phyloP scores from a whole-genome alignment of 305 asterid genomes.

The Fraxinus sp. region DNA sequence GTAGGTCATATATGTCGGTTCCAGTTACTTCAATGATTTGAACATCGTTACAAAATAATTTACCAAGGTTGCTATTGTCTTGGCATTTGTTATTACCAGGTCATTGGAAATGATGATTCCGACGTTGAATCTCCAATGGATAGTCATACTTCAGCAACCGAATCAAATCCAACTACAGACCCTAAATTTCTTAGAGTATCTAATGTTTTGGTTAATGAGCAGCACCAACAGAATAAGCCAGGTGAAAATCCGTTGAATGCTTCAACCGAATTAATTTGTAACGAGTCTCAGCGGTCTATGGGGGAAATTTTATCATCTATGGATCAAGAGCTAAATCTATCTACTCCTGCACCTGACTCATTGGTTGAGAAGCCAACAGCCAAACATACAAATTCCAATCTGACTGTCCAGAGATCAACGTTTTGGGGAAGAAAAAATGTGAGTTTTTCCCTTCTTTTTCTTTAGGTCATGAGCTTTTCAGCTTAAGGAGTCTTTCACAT shows the following conservation, averaged over 20 bases:
- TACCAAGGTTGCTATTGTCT: slow-evolving; percentile 19
- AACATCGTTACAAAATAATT: not conserved
- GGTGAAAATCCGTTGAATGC: slow-evolving; percentile 48
- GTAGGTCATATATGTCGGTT: slow-evolving; percentile 13
- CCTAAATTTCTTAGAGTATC: slow-evolving; percentile 45
- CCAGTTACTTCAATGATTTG: slow-evolving; percentile 5
- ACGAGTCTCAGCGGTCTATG: slow-evolving; percentile 71
- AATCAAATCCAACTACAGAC: slow-evolving; percentile 41
- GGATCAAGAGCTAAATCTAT: slow-evolving; percentile 66
- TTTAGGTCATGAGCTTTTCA: slow-evolving; percentile 2
- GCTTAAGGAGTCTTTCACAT: slow-evolving; percentile 8
- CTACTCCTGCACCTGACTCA: slow-evolving; percentile 55
- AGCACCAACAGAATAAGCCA: slow-evolving; percentile 42
- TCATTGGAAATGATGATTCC: slow-evolving; percentile 61
- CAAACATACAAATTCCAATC: slow-evolving; percentile 49
- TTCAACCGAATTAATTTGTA: slow-evolving; percentile 43
- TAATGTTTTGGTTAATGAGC: slow-evolving; percentile 48
- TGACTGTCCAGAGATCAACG: slow-evolving; percentile 63
- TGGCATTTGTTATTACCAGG: slow-evolving; percentile 51
- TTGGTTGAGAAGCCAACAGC: slow-evolving; percentile 49
- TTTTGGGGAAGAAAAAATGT: slow-evolving; percentile 90
- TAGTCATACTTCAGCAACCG: slow-evolving; percentile 39
- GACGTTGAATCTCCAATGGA: slow-evolving; percentile 60
- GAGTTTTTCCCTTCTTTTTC: slow-evolving; percentile 35
- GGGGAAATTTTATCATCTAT: slow-evolving; percentile 74